Conservation (phyloP, 257 asterid species). For the Mentha longifolia region DNA sequence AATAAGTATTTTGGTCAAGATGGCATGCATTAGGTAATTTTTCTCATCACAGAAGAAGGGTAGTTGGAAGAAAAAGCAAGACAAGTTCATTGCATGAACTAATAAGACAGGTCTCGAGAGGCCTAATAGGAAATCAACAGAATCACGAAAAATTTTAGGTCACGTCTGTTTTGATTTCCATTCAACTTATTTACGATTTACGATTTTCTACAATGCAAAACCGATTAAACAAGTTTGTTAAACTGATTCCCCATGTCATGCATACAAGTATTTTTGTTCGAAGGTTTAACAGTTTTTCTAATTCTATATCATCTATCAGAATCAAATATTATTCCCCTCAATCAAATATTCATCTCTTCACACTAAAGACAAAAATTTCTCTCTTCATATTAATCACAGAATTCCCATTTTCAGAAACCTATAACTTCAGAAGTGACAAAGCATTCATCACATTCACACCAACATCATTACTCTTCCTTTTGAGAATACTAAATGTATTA, state of each 20-base stretch:
- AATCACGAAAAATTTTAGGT: no score
- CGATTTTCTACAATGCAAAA: not conserved
- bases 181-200: not conserved
- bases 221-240: not conserved
- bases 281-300: not conserved
- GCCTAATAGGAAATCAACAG: constrained; percentile 5
- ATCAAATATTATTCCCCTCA: not conserved
- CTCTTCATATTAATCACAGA: not conserved
- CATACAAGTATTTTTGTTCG: not conserved
- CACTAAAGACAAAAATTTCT: not conserved
- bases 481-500: not conserved
- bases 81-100: constrained; percentile 1
- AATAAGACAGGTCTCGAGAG: not conserved
- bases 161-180: not conserved
- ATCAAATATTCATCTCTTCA: not conserved
- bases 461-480: not conserved
- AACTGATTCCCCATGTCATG: not conserved
- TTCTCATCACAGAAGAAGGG: not conserved
- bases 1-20: not conserved
- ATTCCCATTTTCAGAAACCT: not conserved
- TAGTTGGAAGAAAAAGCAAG: not conserved
- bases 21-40: not conserved
- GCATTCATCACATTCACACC: not conserved
- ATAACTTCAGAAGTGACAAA: not conserved
- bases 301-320: not conserved